Base-by-base conservation (phyloP, 2,329 filamentous ascomycete genomes). In the Tolypocladium tundrense region DNA sequence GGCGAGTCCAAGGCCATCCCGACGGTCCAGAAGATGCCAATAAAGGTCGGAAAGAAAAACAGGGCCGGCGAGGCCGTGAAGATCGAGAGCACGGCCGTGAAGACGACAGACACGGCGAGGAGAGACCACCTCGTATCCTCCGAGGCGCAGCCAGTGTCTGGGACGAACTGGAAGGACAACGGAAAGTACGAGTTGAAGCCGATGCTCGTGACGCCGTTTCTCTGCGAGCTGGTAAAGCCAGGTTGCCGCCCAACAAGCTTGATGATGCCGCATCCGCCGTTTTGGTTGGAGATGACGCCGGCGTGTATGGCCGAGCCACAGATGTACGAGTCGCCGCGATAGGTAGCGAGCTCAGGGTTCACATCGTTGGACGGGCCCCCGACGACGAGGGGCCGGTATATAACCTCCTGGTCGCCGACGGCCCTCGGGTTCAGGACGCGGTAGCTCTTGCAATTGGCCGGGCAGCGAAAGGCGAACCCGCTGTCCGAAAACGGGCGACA, bases 1-100 rank as follows among this genome's bases (percentile, higher is more conserved):
- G 94, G 93, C 2, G 91, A 88, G 68, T 99, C 93, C 1, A 91
- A 91, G 11, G 91, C 93, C 65, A 97, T 81, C 8, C 90, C 92
- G 19, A 96, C 89, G 62, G 96, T 91, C 76, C 89, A 90, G 73
- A 96, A 97, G 42, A 96, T 77, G 65, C 88, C 88, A 56, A 86
- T 79, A 65, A 97, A 97, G 41, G 85, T 79, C 54, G 86, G 86
- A 70, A 90, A 91, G 79, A 95, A 97, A 74, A 97, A 94, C 1
- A 93, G 79, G 1, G 83, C 79, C 0, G 92, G 85, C 0, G 87
- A 90, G 1, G 86, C 85, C 1, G 90, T 93, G 70, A 95, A 92
- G 6, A 99, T 75, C 4, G 90, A 92, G 13, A 97, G 71, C 0
- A 92, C 70, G 33, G 83, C 80, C 2, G 91, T 90, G 64, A 95